phyloP scores from a whole-genome alignment of 306 rosid species.

The Rosa chinensis region DNA sequence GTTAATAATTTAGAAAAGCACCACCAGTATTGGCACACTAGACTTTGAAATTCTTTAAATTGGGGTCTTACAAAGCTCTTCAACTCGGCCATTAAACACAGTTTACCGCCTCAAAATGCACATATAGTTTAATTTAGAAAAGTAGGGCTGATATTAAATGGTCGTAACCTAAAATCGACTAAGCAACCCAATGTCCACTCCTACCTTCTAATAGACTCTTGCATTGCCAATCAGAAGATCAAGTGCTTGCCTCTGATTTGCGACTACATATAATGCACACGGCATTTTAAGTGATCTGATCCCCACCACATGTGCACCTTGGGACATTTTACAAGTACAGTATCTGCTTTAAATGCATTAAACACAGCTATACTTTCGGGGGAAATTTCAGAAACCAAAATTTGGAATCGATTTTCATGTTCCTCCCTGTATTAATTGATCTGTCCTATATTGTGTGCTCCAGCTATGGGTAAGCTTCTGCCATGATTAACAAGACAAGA shows the following conservation, averaged over 20 bases:
- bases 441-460: not conserved
- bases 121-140: too few species aligned
- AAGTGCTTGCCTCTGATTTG: not conserved
- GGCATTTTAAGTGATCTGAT: not conserved
- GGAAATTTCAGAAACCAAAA: not conserved
- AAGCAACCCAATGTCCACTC: too few species aligned
- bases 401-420: not conserved
- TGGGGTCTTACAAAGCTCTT: too few species aligned
- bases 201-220: not conserved
- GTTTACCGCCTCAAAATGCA: too few species aligned
- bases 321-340: not conserved
- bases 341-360: not conserved
- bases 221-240: not conserved
- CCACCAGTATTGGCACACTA: too few species aligned
- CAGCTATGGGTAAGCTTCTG: conserved; percentile 64
- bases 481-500: conserved; percentile 78
- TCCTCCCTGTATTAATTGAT: not conserved
- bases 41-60: too few species aligned
- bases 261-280: not conserved
- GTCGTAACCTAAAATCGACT: too few species aligned
- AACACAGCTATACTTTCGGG: not conserved
- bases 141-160: too few species aligned
- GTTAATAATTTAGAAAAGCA: too few species aligned
- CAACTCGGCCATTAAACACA: too few species aligned
- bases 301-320: not conserved